phyloP scores from a whole-genome alignment of 2,329 filamentous ascomycete genomes.

The Chaetomium olivaceum region DNA sequence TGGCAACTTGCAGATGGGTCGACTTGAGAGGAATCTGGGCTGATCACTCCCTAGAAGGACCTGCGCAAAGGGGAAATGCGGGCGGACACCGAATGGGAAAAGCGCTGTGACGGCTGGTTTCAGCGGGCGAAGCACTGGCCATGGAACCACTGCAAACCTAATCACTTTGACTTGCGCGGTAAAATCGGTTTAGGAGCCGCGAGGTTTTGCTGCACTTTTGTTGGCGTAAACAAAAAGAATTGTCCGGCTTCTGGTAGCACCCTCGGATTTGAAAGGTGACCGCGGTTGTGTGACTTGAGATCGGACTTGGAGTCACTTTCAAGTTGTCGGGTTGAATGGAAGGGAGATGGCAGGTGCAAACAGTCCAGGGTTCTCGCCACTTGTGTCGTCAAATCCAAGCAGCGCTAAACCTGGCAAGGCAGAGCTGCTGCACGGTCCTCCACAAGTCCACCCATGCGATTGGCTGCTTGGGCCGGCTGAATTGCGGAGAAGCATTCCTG shows the following conservation, averaged over 20 bases:
- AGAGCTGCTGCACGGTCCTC: background rate
- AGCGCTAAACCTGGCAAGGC: slow-evolving; percentile 17
- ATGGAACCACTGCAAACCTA: background rate
- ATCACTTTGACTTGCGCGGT: background rate
- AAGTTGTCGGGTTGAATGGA: background rate
- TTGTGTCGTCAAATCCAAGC: background rate
- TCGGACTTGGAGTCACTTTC: background rate
- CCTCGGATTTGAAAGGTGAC: background rate
- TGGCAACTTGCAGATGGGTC: slow-evolving; percentile 31
- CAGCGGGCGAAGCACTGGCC: slow-evolving; percentile 14
- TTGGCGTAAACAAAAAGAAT: background rate
- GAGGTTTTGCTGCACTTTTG: background rate
- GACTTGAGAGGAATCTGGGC: slow-evolving; percentile 34
- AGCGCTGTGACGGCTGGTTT: slow-evolving; percentile 22
- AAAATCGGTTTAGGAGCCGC: background rate
- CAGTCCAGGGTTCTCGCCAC: slow-evolving; percentile 12
- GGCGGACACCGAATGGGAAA: slow-evolving; percentile 29
- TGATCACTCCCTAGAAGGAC: slow-evolving; percentile 28
- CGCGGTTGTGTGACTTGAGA: slow-evolving; percentile 16
- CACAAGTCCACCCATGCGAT: slow-evolving; percentile 8
- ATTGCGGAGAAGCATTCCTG: slow-evolving; percentile 14
- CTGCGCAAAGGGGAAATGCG: slow-evolving; percentile 24
- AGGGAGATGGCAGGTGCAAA: background rate
- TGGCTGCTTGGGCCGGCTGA: slow-evolving; percentile 7
- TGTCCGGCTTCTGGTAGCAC: background rate